phyloP scores from a whole-genome alignment of 495 filamentous ascomycete species.

The Neurospora sp. region DNA sequence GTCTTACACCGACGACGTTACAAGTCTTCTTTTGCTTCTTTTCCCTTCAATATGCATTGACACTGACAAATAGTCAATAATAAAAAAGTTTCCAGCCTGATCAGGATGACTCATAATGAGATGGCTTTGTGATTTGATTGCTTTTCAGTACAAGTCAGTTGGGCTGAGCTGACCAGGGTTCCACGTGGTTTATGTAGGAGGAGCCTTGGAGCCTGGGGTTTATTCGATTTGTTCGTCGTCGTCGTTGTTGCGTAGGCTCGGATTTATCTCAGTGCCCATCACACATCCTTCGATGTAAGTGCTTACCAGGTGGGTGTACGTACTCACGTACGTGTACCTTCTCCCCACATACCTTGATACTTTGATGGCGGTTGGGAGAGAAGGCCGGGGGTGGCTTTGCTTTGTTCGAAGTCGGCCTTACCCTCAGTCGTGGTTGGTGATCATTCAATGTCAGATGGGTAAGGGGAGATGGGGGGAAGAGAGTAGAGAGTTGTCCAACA shows the following conservation, averaged over 20 bases:
- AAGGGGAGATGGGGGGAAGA: neutral
- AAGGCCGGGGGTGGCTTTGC: neutral
- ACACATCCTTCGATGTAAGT: too few species aligned
- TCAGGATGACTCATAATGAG: neutral
- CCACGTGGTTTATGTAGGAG: neutral
- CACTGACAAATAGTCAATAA: neutral
- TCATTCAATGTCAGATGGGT: neutral
- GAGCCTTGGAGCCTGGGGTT: neutral
- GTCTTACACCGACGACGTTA: neutral
- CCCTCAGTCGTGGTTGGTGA: neutral
- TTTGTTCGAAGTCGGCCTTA: neutral
- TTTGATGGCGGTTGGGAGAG: neutral
- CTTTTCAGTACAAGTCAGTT: neutral
- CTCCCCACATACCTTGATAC: too few species aligned
- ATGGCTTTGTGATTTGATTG: neutral
- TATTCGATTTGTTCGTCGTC: neutral
- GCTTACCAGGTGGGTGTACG: too few species aligned
- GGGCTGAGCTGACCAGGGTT: neutral
- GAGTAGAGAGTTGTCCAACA: neutral
- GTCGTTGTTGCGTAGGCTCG: neutral
- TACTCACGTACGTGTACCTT: too few species aligned
- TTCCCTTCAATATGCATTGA: neutral
- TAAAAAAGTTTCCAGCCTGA: too few species aligned
- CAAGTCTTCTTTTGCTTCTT: neutral
- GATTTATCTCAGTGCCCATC: neutral